These are phyloP conservation scores for Talaromyces marneffei DNA, from an alignment of 2,329 filamentous ascomycete species.

Conservation along the genomic window DNA sequence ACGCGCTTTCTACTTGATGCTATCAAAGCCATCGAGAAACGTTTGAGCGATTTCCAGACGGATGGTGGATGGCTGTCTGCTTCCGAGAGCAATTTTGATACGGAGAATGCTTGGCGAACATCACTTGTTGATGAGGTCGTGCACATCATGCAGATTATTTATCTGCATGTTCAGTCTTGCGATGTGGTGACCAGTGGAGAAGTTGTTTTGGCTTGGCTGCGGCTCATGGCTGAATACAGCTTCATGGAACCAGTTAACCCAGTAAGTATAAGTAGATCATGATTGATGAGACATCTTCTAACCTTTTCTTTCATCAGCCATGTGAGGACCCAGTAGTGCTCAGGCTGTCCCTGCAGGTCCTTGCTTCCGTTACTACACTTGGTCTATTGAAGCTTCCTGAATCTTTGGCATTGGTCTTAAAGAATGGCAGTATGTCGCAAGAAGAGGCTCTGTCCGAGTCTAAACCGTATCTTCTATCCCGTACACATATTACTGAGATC, in stretches of 20 bases:
- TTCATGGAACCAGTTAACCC: conserved; percentile 63
- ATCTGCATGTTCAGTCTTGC: conserved; percentile 61
- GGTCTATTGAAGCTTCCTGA: conserved; percentile 64
- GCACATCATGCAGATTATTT: conserved; percentile 67
- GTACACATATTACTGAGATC: conserved; percentile 63
- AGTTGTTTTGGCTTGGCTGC: conserved; percentile 65
- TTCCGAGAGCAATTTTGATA: conserved; percentile 48
- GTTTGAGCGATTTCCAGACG: conserved; percentile 29
- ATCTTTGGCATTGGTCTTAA: conserved; percentile 49
- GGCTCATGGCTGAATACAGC: conserved; percentile 59
- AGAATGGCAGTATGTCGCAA: conserved; percentile 16
- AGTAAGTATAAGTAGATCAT: conserved; percentile 38
- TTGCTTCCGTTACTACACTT: conserved; percentile 65
- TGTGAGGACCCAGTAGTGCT: conserved; percentile 36
- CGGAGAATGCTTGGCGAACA: conserved; percentile 58
- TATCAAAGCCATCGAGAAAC: conserved; percentile 30
- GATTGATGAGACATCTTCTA: conserved; percentile 12
- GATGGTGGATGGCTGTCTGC: conserved; percentile 43
- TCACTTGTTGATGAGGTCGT: conserved; percentile 64
- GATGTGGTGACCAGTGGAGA: conserved; percentile 53
- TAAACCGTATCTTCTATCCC: conserved; percentile 62
- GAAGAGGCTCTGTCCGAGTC: conserved; percentile 31
- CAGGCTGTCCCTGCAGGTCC: conserved; percentile 57
- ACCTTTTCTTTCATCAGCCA: conserved; percentile 26
- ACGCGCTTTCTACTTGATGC: conserved; percentile 28